These are phyloP conservation scores for Staphylotrichum longicolle DNA, from an alignment of 495 filamentous ascomycete species.

Conservation along the genomic window DNA sequence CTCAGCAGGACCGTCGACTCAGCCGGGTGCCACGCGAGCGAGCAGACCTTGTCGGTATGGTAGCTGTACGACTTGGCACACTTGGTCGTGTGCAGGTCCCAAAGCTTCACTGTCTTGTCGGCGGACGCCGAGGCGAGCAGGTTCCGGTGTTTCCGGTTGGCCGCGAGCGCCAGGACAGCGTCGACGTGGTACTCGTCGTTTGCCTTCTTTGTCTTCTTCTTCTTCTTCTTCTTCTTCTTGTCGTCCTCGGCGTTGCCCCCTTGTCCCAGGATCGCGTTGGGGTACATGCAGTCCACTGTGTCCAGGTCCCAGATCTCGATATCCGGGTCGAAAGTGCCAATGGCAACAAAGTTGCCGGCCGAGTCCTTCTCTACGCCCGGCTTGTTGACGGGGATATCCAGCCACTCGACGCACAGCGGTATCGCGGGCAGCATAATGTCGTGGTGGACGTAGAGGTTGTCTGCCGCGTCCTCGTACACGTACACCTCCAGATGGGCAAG, in stretches of 20 bases:
- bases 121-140: slow-evolving; percentile 94
- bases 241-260: slow-evolving; percentile 53
- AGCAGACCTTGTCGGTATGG: slow-evolving; percentile 92
- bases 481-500: slow-evolving; percentile 96
- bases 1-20: slow-evolving; percentile 86
- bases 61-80: slow-evolving; percentile 95
- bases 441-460: slow-evolving; percentile 98
- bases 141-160: slow-evolving; percentile 89
- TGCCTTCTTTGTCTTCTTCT: slow-evolving; percentile 76
- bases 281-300: slow-evolving; percentile 93
- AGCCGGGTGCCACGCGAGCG: slow-evolving; percentile 83
- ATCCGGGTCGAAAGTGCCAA: slow-evolving; percentile 96
- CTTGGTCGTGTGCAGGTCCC: slow-evolving; percentile 87
- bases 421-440: slow-evolving; percentile 99
- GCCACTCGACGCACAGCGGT: slow-evolving; percentile 92
- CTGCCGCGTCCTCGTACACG: slow-evolving; percentile 89
- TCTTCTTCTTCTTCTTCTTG: slow-evolving; percentile 75
- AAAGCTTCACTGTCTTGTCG: slow-evolving; percentile 94
- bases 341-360: slow-evolving; percentile 82
- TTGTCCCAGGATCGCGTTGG: slow-evolving; percentile 93
- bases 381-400: slow-evolving; percentile 82
- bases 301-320: slow-evolving; percentile 99
- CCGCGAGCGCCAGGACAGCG: slow-evolving; percentile 83
- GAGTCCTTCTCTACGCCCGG: slow-evolving; percentile 53
- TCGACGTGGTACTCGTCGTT: slow-evolving; percentile 95